These are phyloP conservation scores for Trametes pubescens DNA, from an alignment of 1,284 basidiomycete genomes.

Conservation along the genomic window DNA sequence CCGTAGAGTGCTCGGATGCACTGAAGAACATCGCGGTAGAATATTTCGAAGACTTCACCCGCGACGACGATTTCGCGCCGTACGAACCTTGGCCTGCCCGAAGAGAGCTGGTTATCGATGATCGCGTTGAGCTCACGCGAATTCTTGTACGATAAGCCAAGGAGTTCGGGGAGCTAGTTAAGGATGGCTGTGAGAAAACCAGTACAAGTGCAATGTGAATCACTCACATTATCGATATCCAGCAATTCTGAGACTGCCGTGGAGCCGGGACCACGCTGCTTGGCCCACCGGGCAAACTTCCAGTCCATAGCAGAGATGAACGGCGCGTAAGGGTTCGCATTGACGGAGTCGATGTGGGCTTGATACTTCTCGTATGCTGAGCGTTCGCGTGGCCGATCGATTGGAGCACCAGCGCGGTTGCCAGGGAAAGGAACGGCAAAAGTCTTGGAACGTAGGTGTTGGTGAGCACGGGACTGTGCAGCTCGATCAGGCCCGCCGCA, in stretches of 20 bases:
- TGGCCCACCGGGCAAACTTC: conserved; percentile 34
- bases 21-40: conserved; percentile 40
- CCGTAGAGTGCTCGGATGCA: conserved; percentile 34
- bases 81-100: conserved; percentile 35
- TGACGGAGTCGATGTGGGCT: neutral
- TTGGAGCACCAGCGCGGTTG: neutral
- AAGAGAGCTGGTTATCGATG: conserved; percentile 41
- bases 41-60: conserved; percentile 39
- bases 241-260: conserved; percentile 28
- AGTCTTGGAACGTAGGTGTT: neutral
- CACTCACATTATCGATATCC: conserved; percentile 31
- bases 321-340: conserved; percentile 19
- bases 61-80: conserved; percentile 33
- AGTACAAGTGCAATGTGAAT: neutral
- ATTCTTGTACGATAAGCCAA: conserved; percentile 43
- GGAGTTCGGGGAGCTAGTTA: conserved; percentile 27
- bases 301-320: conserved; percentile 30
- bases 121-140: conserved; percentile 41
- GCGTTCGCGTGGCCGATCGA: neutral
- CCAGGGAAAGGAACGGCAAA: neutral
- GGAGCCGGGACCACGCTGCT: conserved; percentile 28
- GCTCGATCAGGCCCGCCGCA: neutral
- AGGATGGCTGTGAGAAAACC: neutral
- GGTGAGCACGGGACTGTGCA: neutral
- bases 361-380: conserved; percentile 1